Percentiles rank a stretch among this genome's conserved stretches.
Conservation (phyloP, 371 early-diverging fungal genomes). For the Fennellomyces sp. region DNA sequence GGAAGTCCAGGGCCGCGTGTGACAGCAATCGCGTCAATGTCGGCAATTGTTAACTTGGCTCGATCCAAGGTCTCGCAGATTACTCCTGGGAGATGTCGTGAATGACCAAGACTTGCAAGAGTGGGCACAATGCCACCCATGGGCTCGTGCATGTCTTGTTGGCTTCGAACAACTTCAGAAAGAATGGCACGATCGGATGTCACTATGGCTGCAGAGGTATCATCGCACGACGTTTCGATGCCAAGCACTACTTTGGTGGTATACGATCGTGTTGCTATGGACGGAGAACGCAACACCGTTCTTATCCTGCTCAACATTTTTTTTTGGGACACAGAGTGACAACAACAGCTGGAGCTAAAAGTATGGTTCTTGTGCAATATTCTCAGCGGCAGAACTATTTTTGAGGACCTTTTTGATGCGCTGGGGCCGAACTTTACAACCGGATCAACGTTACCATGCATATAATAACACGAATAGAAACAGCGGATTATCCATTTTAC, state of each 20-base stretch:
- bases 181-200: conserved; percentile 69
- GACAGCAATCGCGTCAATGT: conserved; percentile 83
- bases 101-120: conserved; percentile 74
- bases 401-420: too few relatives aligned
- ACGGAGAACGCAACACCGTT: too few relatives aligned
- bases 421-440: too few relatives aligned
- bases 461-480: too few relatives aligned
- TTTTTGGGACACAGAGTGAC: background rate
- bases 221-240: conserved; percentile 86
- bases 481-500: too few relatives aligned
- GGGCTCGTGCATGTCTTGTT: conserved; percentile 75
- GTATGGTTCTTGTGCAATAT: too few relatives aligned
- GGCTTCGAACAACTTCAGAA: conserved; percentile 67
- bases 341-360: too few relatives aligned
- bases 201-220: conserved; percentile 84
- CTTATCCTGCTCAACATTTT: background rate
- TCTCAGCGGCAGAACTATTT: too few relatives aligned
- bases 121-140: conserved; percentile 86
- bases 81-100: conserved; percentile 67
- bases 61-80: conserved; percentile 64
- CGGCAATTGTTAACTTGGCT: conserved; percentile 55
- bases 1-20: conserved; percentile 86
- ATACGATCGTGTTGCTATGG: conserved; percentile 1
- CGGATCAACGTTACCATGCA: too few relatives aligned
- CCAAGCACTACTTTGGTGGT: conserved; percentile 52